A percentile compares a stretch with the other conserved stretches of the same genome.
phyloP scores from a whole-genome alignment of 2,329 filamentous ascomycete species.

The Cyclaneusma minus region DNA sequence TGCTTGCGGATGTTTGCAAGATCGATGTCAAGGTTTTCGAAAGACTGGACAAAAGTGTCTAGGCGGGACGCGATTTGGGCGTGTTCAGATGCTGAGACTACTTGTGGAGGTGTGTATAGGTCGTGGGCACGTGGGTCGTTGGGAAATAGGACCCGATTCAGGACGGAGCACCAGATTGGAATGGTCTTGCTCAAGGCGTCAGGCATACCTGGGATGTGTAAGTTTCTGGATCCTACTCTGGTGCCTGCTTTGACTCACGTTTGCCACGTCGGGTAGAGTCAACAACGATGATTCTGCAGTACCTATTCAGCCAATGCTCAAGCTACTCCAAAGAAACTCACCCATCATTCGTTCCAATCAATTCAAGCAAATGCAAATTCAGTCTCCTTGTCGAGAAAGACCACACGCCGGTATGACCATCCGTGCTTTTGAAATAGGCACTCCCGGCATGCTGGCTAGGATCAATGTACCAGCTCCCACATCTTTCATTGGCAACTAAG shows the following conservation, averaged over 20 bases:
- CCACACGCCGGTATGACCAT: slow-evolving; percentile 87
- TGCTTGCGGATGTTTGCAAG: slow-evolving; percentile 34
- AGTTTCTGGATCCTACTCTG: neutral
- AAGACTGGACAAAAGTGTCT: slow-evolving; percentile 34
- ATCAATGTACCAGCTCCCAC: slow-evolving; percentile 86
- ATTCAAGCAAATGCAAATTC: slow-evolving; percentile 64
- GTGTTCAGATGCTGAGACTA: slow-evolving; percentile 61
- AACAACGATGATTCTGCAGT: slow-evolving; percentile 57
- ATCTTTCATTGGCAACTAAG: slow-evolving; percentile 83
- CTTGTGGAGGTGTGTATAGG: slow-evolving; percentile 56
- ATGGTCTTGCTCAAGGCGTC: slow-evolving; percentile 90
- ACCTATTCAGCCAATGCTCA: slow-evolving; percentile 2
- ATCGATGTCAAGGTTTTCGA: slow-evolving; percentile 43
- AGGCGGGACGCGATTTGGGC: slow-evolving; percentile 54
- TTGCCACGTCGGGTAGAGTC: slow-evolving; percentile 90
- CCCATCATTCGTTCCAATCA: slow-evolving; percentile 54
- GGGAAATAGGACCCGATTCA: slow-evolving; percentile 69
- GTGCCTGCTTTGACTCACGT: slow-evolving; percentile 34
- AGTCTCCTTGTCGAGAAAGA: slow-evolving; percentile 71
- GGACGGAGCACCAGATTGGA: slow-evolving; percentile 80
- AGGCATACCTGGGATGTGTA: slow-evolving; percentile 50
- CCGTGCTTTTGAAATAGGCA: slow-evolving; percentile 95
- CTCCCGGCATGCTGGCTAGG: slow-evolving; percentile 50
- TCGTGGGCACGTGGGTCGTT: slow-evolving; percentile 25
- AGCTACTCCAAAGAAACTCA: slow-evolving; percentile 22